Base-by-base conservation (phyloP, 2,329 filamentous ascomycete genomes). In the Claviceps sp. region DNA sequence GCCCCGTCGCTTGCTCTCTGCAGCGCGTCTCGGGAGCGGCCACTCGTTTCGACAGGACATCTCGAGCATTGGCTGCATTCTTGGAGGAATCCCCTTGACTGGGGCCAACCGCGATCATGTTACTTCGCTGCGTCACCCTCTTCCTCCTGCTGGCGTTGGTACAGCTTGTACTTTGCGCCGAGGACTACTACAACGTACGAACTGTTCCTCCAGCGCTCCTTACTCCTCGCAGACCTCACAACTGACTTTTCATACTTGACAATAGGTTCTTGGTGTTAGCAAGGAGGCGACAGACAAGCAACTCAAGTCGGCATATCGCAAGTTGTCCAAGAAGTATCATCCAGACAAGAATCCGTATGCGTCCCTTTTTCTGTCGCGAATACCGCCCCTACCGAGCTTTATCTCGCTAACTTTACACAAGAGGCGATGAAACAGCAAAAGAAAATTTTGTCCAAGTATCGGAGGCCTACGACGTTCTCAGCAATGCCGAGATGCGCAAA, bases 301-400 rank as follows among this genome's bases (percentile, higher is more conserved):
- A 62, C 85, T 98, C 65, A 98, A 98, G 70, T 86, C 86, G 46
- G 90, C 93, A 22, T 98, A 98, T 70, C 82, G 90, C 55, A 84
- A 82, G 55, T 76, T 98, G 11, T 94, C 87, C 73, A 97, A 97
- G 70, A 95, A 94, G 67, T 96, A 79, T 67, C 93, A 98, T 65
- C 93, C 93, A 3, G 93, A 98, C 70, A 98, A 98, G 78, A 97
- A 97, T 62, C 89, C 91, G 85, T 93, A 78, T 62, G 85, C 72
- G 45, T 49, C 52, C 46, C 47, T 48, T 13, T 44, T 22, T n/a
- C 24, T 18, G 20, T 43, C 18, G 3, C 41, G 37, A 14, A n/a
- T n/a, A 0, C 14, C 37, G 14, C 5, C 37, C 37, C 37, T 38
- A 7, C 24, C 16, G 16, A 16, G 4, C 6, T 26, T 26, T 1